Evolutionary conservation across 2,329 filamentous ascomycete species (phyloP), one percentile per base, ranked within the genome.

Genomic region (Cercospora berteroae): DNA sequence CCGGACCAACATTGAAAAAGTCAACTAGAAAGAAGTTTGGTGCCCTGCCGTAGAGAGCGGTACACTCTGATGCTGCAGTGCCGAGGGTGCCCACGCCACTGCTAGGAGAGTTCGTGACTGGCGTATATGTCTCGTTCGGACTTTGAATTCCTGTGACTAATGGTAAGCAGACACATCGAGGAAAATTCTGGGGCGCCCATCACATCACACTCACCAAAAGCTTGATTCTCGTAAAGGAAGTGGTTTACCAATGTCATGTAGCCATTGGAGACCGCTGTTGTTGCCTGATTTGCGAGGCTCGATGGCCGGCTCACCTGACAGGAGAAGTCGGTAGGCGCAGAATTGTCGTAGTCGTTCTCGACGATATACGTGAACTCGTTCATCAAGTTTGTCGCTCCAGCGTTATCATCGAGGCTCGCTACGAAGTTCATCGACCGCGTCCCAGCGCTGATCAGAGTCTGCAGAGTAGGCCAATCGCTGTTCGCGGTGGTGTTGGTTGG

Each of bases 401-500:
- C 90, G 72, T 89, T 83, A 81, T 94, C 95, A 80, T 94, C 92
- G 79, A 96, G 84, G 79, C 94, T 92, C 77, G 94, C 85, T 69
- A 96, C 84, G 2, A 91, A 71, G 65, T 69, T 72, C 62, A 72
- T 63, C 5, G 69, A 89, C 10, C 92, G 86, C 78, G 91, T 88
- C 65, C 75, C 74, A 39, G 70, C 71, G 9, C 92, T 77, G 71
- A 96, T 93, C 84, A 96, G 87, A 58, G 89, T 85, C n/a, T 86
- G 87, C 1, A 97, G 83, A 0, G 91, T 94, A 0, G 94, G 94
- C 94, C 94, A 97, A 77, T 92, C 88, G 39, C 88, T 82, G 16
- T 80, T 78, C 2, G 77, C 67, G 5, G 67, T 68, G 33, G 68
- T 64, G 7, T 63, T 36, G 3, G 75, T 69, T 0, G 82, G 82